Conservation (phyloP, 768 basidiomycete species). For the Pulveroboletus sp. region DNA sequence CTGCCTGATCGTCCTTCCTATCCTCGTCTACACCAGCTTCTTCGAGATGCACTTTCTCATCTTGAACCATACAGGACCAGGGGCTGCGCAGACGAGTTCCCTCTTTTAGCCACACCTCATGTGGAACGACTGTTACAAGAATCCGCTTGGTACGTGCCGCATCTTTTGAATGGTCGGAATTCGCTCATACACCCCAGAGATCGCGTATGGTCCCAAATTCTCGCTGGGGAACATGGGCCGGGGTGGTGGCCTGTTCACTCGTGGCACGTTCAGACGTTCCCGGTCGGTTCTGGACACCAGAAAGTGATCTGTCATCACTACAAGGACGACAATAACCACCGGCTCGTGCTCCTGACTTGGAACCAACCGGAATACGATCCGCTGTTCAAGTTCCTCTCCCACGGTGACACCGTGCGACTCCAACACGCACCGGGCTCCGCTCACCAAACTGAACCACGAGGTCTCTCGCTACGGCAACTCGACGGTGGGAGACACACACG, state of each 20-base stretch:
- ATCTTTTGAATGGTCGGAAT: background rate
- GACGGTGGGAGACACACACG: constrained; percentile 82
- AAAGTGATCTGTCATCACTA: constrained; percentile 99
- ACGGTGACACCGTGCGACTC: constrained; percentile 83
- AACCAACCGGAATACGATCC: constrained; percentile 62
- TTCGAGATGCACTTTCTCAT: constrained; percentile 99
- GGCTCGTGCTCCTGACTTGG: constrained; percentile 82
- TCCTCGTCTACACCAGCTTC: constrained; percentile 89
- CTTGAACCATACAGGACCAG: constrained; percentile 90
- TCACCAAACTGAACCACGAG: constrained; percentile 86
- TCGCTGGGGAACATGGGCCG: constrained; percentile 97
- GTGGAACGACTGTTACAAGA: constrained; percentile 90
- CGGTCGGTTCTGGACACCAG: constrained; percentile 87
- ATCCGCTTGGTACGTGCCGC: constrained; percentile 68
- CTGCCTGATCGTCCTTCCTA: too few relatives aligned
- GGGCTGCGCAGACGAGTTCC: constrained; percentile 99
- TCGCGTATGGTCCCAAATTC: constrained; percentile 85
- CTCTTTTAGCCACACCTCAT: constrained; percentile 87
- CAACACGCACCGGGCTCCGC: constrained; percentile 76
- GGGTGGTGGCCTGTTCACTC: constrained; percentile 97
- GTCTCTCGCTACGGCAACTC: constrained; percentile 92
- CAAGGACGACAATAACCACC: constrained; percentile 97
- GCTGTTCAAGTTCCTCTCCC: constrained; percentile 62
- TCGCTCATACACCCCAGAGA: constrained; percentile 44
- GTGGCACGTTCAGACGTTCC: constrained; percentile 93